phyloP scores from a whole-genome alignment of 2,329 filamentous ascomycete species.

The Xylaria sp. region DNA sequence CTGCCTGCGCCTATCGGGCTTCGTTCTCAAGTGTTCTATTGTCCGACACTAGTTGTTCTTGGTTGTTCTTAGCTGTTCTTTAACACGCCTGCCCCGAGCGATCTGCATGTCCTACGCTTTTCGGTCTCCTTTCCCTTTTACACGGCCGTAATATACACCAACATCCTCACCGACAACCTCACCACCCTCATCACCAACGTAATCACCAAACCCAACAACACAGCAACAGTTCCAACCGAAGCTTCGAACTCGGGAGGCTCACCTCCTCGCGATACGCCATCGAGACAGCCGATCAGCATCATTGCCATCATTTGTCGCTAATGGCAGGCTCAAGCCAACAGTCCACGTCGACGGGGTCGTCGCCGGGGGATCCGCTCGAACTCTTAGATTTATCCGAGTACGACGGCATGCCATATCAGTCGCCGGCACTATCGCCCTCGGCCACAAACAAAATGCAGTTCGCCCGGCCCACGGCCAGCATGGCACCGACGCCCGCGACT shows the following conservation, averaged over 20 bases:
- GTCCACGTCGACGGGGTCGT: slow-evolving; percentile 37
- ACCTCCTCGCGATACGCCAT: not conserved
- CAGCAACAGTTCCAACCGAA: not conserved
- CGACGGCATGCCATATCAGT: slow-evolving; percentile 69
- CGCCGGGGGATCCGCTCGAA: slow-evolving; percentile 61
- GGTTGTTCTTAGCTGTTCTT: no score
- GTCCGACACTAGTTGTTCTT: slow-evolving; percentile 3
- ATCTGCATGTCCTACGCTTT: slow-evolving; percentile 1
- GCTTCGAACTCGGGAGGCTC: not conserved
- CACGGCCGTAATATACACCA: not conserved
- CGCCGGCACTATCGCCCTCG: slow-evolving; percentile 68
- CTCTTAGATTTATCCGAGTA: slow-evolving; percentile 72
- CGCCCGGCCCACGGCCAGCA: slow-evolving; percentile 61
- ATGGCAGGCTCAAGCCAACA: slow-evolving; percentile 41
- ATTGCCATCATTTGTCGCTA: not conserved
- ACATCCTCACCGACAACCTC: no score
- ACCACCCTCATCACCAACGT: not conserved
- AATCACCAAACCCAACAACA: not conserved
- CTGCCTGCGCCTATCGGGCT: not conserved
- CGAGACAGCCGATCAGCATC: not conserved
- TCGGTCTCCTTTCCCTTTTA: slow-evolving; percentile 9
- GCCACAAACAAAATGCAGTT: slow-evolving; percentile 64
- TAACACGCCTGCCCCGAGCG: slow-evolving; percentile 5
- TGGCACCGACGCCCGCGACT: slow-evolving; percentile 64
- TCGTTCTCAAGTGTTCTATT: not conserved